Percentiles rank a stretch among this genome's conserved stretches.
These are phyloP conservation scores for Rhizophora apiculata DNA, from an alignment of 345 rosid genomes.

Conservation along the genomic window DNA sequence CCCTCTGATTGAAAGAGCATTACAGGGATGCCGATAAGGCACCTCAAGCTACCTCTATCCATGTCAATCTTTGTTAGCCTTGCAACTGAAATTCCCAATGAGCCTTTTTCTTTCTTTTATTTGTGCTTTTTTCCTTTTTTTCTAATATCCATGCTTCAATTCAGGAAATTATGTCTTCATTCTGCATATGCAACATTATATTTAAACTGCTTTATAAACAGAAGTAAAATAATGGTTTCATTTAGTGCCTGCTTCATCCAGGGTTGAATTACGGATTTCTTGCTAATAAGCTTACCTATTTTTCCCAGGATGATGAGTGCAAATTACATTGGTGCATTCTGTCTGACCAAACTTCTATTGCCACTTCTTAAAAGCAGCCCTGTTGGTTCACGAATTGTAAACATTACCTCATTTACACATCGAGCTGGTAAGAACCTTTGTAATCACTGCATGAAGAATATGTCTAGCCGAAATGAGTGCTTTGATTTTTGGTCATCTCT, in stretches of 20 bases:
- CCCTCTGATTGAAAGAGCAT: too few species aligned
- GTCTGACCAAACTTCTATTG: conserved; percentile 60
- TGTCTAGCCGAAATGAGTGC: conserved; percentile 1
- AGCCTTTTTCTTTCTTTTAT: too few species aligned
- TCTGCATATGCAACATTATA: too few species aligned
- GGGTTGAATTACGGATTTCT: neutral
- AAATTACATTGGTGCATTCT: conserved; percentile 75
- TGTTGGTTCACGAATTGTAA: conserved; percentile 77
- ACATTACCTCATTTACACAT: conserved; percentile 92
- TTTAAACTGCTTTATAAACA: neutral
- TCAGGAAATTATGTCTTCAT: too few species aligned
- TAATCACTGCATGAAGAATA: neutral
- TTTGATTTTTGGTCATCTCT: conserved; percentile 1
- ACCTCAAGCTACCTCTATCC: too few species aligned
- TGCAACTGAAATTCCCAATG: too few species aligned
- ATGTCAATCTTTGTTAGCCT: too few species aligned
- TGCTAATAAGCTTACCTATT: neutral
- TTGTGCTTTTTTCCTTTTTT: too few species aligned
- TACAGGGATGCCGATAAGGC: too few species aligned
- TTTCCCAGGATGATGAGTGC: conserved; percentile 79
- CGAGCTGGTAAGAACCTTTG: conserved; percentile 45
- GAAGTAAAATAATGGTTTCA: neutral
- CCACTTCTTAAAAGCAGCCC: conserved; percentile 80
- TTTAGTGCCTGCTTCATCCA: neutral
- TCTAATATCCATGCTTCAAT: too few species aligned